Percentiles rank a stretch among this genome's conserved stretches.
phyloP scores from a whole-genome alignment of 2,329 filamentous ascomycete genomes.

The Gremmenia infestans region DNA sequence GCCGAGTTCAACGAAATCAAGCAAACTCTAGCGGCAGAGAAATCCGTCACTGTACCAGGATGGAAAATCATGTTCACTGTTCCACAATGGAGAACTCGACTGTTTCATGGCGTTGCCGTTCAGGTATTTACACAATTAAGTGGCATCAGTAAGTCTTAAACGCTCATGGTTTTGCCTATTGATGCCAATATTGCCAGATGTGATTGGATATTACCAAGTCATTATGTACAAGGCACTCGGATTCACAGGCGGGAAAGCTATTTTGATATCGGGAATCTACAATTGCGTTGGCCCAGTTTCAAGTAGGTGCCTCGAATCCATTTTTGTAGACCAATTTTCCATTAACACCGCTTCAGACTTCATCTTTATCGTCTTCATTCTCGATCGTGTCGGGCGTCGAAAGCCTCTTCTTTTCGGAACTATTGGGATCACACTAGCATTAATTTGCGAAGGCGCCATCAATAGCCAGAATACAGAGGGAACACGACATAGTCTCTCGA shows the following conservation, averaged over 20 bases:
- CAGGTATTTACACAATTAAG: slow-evolving; percentile 63
- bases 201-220: slow-evolving; percentile 59
- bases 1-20: slow-evolving; percentile 56
- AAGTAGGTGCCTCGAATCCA: slow-evolving; percentile 14
- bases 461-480: slow-evolving; percentile 46
- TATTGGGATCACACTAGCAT: slow-evolving; percentile 48
- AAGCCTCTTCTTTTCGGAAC: slow-evolving; percentile 50
- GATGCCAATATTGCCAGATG: slow-evolving; percentile 33
- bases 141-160: slow-evolving; percentile 40
- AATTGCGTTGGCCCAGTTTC: slow-evolving; percentile 52
- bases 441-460: slow-evolving; percentile 55
- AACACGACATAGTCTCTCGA: slow-evolving; percentile 42
- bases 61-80: slow-evolving; percentile 55
- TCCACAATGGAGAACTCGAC: slow-evolving; percentile 54
- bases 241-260: slow-evolving; percentile 47
- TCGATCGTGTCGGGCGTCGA: slow-evolving; percentile 48
- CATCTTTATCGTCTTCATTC: slow-evolving; percentile 54
- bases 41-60: slow-evolving; percentile 45
- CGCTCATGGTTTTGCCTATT: not conserved
- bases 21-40: slow-evolving; percentile 56
- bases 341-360: slow-evolving; percentile 37
- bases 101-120: slow-evolving; percentile 55
- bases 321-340: not conserved
- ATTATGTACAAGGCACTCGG: slow-evolving; percentile 54
- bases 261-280: slow-evolving; percentile 56